These are phyloP conservation scores for Silene uniflora DNA, from an alignment of 148 eudicot genomes.

Conservation along the genomic window DNA sequence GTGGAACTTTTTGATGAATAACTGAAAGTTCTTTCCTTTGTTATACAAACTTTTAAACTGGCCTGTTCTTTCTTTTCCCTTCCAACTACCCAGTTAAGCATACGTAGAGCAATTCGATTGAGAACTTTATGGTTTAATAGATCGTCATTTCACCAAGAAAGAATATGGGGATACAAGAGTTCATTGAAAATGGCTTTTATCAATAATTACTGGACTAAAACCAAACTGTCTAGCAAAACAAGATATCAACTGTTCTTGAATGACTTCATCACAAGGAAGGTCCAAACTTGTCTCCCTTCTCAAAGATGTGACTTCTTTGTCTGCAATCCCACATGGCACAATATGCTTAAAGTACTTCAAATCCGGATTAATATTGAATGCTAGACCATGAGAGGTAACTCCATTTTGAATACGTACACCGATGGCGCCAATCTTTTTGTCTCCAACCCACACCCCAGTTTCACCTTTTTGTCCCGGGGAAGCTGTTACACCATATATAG, in stretches of 20 bases:
- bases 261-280: constrained; percentile 64
- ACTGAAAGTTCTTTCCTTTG: neutral
- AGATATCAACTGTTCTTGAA: constrained; percentile 70
- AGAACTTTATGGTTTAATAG: neutral
- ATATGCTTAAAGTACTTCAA: constrained; percentile 69
- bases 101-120: neutral
- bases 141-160: neutral
- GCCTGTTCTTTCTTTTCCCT: too few species aligned
- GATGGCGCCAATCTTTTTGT: constrained; percentile 82
- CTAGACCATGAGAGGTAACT: constrained; percentile 81
- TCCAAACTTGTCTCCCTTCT: constrained; percentile 46
- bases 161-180: constrained; percentile 17
- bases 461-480: constrained; percentile 52
- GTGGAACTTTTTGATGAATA: neutral
- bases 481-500: constrained; percentile 68
- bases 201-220: constrained; percentile 28
- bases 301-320: constrained; percentile 80
- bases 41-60: too few species aligned
- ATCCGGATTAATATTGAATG: constrained; percentile 85
- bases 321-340: constrained; percentile 87
- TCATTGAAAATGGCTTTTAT: constrained; percentile 28
- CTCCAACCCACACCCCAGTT: constrained; percentile 92
- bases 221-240: constrained; percentile 67
- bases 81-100: neutral
- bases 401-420: constrained; percentile 86